These are phyloP conservation scores for Cercospora brassicicola DNA, from an alignment of 2,329 filamentous ascomycete species.

Conservation along the genomic window DNA sequence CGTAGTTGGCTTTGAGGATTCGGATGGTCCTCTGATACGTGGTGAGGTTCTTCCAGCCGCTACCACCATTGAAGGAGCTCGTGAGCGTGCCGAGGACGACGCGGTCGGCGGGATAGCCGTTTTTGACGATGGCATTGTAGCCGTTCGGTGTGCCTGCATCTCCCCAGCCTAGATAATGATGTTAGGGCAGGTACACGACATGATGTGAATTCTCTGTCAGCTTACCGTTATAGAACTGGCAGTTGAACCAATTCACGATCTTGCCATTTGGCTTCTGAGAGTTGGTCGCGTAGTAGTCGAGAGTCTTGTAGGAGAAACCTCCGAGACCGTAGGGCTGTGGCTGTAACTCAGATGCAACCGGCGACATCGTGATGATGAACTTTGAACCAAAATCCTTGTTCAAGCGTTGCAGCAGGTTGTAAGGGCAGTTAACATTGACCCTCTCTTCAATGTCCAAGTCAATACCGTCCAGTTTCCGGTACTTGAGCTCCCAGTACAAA, in stretches of 20 bases:
- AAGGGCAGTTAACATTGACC: conserved; percentile 30
- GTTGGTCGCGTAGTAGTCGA: conserved; percentile 27
- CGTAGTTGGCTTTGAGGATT: conserved; percentile 26
- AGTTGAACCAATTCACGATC: conserved; percentile 35
- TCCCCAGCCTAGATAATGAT: conserved; percentile 33
- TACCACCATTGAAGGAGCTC: conserved; percentile 29
- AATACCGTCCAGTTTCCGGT: conserved; percentile 32
- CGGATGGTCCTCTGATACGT: conserved; percentile 25
- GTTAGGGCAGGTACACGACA: background rate
- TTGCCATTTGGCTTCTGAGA: conserved; percentile 31
- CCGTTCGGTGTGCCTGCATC: conserved; percentile 27
- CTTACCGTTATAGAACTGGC: conserved; percentile 31
- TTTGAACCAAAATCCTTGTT: conserved; percentile 31
- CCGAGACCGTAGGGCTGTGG: conserved; percentile 24
- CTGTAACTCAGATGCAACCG: conserved; percentile 33
- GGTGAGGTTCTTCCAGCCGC: conserved; percentile 27
- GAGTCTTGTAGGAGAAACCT: conserved; percentile 30
- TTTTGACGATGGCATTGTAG: conserved; percentile 32
- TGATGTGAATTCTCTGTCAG: conserved; percentile 14
- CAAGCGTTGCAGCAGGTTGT: conserved; percentile 30
- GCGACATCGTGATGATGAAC: conserved; percentile 37
- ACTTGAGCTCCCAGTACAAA: conserved; percentile 29
- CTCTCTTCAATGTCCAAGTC: conserved; percentile 37
- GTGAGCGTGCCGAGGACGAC: conserved; percentile 33
- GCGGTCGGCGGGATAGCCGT: conserved; percentile 27